Evolutionary conservation across 345 rosid species (phyloP).

Genomic region (Melastoma malabathricum): DNA sequence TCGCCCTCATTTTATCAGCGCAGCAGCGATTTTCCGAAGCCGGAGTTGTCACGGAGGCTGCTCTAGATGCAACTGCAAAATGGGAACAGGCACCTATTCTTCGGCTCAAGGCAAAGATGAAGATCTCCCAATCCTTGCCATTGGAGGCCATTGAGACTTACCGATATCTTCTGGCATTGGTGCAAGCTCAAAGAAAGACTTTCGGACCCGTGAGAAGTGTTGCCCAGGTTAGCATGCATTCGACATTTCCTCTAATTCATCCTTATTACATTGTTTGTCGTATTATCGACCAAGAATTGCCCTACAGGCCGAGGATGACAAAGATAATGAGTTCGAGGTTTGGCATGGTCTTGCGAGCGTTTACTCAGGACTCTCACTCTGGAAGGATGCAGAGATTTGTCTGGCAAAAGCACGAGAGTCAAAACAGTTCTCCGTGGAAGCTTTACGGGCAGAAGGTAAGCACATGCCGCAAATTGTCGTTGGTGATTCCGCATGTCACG

Average conservation of each 20-base stretch:
- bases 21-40: constrained; percentile 80
- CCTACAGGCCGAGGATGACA: constrained; percentile 47
- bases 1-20: constrained; percentile 69
- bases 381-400: constrained; percentile 91
- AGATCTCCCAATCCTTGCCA: constrained; percentile 52
- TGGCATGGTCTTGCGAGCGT: constrained; percentile 85
- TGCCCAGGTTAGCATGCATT: constrained; percentile 21
- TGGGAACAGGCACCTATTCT: constrained; percentile 87
- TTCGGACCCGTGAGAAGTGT: constrained; percentile 44
- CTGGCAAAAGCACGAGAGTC: constrained; percentile 61
- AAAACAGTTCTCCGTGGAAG: constrained; percentile 57
- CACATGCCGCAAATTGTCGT: constrained; percentile 5
- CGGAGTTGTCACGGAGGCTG: constrained; percentile 79
- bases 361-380: constrained; percentile 69
- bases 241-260: too few relatives aligned
- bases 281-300: neutral
- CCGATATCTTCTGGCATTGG: constrained; percentile 75
- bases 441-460: constrained; percentile 74
- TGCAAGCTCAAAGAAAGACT: constrained; percentile 83
- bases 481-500: neutral
- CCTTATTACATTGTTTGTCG: neutral
- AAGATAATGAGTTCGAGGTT: constrained; percentile 70
- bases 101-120: constrained; percentile 71
- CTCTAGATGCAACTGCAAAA: constrained; percentile 82
- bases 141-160: constrained; percentile 76